phyloP scores from a whole-genome alignment of 1,284 basidiomycete species.

The Boletus hoseneyae region DNA sequence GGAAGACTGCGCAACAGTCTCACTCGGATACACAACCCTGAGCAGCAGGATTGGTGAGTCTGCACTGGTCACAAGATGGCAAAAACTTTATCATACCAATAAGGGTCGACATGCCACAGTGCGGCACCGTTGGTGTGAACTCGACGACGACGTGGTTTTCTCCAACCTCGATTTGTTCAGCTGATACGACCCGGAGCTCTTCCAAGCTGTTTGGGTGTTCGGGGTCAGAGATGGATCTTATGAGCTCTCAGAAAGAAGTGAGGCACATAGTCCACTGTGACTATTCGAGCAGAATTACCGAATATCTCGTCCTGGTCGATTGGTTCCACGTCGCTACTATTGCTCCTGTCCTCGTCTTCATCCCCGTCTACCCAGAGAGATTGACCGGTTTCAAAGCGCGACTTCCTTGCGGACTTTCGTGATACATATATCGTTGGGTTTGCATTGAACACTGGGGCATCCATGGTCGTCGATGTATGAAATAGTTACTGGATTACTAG shows the following conservation, averaged over 20 bases:
- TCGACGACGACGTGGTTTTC: conserved; percentile 79
- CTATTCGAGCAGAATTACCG: conserved; percentile 38
- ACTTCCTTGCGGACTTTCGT: conserved; percentile 39
- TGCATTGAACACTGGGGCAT: conserved; percentile 57
- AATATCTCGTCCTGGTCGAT: conserved; percentile 73
- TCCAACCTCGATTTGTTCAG: conserved; percentile 78
- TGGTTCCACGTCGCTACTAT: conserved; percentile 43
- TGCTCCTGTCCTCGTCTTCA: conserved; percentile 32
- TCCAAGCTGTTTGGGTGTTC: conserved; percentile 98
- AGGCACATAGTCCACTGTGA: not conserved
- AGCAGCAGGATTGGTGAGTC: conserved; percentile 5
- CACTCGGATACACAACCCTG: conserved; percentile 91
- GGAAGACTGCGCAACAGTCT: conserved; percentile 89
- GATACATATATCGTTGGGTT: conserved; percentile 58
- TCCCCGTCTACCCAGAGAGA: conserved; percentile 53
- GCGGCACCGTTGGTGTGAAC: conserved; percentile 97
- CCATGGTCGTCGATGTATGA: conserved; percentile 32
- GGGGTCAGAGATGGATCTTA: conserved; percentile 92
- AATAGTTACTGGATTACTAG: no score
- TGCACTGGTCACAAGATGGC: not conserved
- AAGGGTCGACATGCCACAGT: conserved; percentile 96
- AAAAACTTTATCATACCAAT: conserved; percentile 60
- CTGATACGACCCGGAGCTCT: conserved; percentile 93
- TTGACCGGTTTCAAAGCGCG: conserved; percentile 31
- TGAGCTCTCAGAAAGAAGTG: conserved; percentile 60